Evolutionary conservation across 306 rosid genomes (phyloP), one percentile per base, ranked within the genome.

Genomic region (Lotus japonicus): DNA sequence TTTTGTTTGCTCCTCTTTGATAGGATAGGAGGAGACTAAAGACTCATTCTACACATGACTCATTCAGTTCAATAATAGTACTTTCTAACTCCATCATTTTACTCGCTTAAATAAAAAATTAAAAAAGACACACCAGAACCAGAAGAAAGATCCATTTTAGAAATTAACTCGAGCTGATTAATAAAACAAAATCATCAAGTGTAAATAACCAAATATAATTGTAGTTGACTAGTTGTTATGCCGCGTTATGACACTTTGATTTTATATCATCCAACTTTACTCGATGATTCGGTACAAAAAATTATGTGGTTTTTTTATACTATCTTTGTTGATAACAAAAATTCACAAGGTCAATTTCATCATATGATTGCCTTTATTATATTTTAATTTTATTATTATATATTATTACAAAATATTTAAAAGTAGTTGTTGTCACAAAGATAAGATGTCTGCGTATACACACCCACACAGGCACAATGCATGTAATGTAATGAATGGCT

Each of bases 11-110:
- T 13, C 11, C 0, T 72, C 0, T 72, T 50, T 11, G 45, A 11
- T 6, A 50, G 17, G 48, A n/a, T n/a, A n/a, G n/a, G n/a, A n/a
- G n/a, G n/a, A n/a, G n/a, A 52, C n/a, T 64, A 4, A 17, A 11
- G 33, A 87, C 97, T 4, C 1, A 63, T 84, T 77, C 81, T 44
- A 38, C 46, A 46, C 6, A 12, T 72, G 70, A 62, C 61, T 69
- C 3, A 6, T 45, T 35, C 56, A 33, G 33, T 16, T 65, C 18
- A 42, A 61, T 1, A 33, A 39, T 17, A 26, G 4, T 26, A 16
- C 2, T 33, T 50, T 41, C 31, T 51, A 14, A 73, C 52, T 57
- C 14, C 28, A 66, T 72, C 75, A 7, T 76, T 71, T 16, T 2
- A 7, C 71, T 57, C 5, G 5, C 33, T 26, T 2, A 26, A 26